Conservation (phyloP, 2,329 filamentous ascomycete genomes). For the Colletotrichum sp. region DNA sequence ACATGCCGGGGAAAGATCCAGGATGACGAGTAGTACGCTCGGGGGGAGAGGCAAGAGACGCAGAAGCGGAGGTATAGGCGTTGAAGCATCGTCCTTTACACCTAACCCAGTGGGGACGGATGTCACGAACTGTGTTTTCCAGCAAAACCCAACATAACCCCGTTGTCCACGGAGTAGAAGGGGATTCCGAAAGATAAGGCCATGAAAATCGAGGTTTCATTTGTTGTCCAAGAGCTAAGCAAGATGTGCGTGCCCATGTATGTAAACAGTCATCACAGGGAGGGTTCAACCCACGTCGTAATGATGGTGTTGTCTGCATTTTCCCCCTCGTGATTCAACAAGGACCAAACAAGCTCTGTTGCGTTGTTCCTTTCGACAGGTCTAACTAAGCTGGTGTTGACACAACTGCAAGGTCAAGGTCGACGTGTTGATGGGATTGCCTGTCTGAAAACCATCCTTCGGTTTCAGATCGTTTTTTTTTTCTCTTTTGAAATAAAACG, state of each 20-base stretch:
- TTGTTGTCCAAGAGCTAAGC: not conserved
- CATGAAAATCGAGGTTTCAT: not conserved
- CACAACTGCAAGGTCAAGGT: not conserved
- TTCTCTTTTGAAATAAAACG: not conserved
- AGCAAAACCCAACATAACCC: not conserved
- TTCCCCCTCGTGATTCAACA: not conserved
- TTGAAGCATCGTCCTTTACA: not conserved
- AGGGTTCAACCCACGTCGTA: not conserved
- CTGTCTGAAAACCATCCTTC: not conserved
- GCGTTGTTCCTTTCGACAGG: not conserved
- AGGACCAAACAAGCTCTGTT: not conserved
- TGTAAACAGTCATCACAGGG: not conserved
- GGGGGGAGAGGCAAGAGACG: not conserved
- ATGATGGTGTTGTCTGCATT: not conserved
- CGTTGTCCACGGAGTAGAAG: not conserved
- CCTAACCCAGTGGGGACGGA: not conserved
- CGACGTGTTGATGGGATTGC: not conserved
- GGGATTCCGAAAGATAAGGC: not conserved
- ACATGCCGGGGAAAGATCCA: not conserved
- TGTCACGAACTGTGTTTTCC: not conserved
- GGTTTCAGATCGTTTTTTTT: not conserved
- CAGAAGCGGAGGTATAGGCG: not conserved
- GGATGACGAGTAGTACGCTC: not conserved
- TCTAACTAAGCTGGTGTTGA: not conserved
- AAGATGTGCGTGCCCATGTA: not conserved